Evolutionary conservation across 805 yeast species (phyloP), one percentile per base, ranked within the genome.

Genomic region (Lachancea quebecensis): DNA sequence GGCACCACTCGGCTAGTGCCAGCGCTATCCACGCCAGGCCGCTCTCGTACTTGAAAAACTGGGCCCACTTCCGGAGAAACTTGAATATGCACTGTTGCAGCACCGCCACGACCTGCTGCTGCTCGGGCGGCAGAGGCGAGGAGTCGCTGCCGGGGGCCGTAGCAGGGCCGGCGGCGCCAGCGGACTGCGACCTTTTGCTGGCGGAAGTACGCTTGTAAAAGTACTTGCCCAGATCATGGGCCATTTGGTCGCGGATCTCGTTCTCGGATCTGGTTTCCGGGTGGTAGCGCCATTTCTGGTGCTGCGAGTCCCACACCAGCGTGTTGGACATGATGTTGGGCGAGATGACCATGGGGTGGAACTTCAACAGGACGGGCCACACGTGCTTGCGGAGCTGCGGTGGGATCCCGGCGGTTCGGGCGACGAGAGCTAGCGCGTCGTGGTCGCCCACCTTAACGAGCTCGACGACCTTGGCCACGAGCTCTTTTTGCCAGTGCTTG

Each of bases 11-110:
- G 0, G 95, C 91, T 38, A 90, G 66, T 10, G 88, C 89, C 29
- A 87, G 66, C 0, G 96, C 96, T 15, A 86, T 77, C 96, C 96
- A 89, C 2, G 91, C 74, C 55, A 89, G 71, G 0, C 95, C 90
- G 37, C 82, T 73, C 62, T 87, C 93, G 60, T 90, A 90, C 53
- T 79, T 80, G 44, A 86, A 76, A 46, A 81, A 71, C 33, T 72
- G 70, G 6, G 93, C 90, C 95, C 95, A 89, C 66, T 86, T 86
- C 28, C 65, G 65, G 34, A 85, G 65, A 58, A 90, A 90, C 46
- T 74, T 73, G 37, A 72, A 57, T 12, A 89, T 75, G 5, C 95
- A 73, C 32, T 67, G 64, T 55, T 84, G 82, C 48, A 87, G 65
- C 1, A 71, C 66, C 18, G 72, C 72, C 39, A 82, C 71, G n/a